These are phyloP conservation scores for Arbutus unedo DNA, from an alignment of 148 eudicot species.

Conservation along the genomic window DNA sequence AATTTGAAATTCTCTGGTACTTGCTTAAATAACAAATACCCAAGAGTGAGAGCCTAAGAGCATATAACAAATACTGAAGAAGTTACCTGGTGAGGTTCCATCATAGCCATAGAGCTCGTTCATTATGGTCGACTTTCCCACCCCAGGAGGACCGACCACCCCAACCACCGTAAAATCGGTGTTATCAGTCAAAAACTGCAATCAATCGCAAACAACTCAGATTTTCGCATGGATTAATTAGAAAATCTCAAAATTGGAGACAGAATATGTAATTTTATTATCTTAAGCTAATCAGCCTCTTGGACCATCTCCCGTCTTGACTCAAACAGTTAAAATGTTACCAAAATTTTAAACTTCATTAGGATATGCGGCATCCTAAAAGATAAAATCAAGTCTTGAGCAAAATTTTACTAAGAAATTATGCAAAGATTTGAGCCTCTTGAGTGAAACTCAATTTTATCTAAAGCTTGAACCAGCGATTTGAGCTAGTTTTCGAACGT, in stretches of 20 bases:
- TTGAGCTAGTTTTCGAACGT: no score
- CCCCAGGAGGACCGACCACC: constrained; percentile 82
- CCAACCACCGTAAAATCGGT: constrained; percentile 94
- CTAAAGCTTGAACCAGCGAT: neutral
- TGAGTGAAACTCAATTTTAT: neutral
- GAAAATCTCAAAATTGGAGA: neutral
- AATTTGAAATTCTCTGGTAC: neutral
- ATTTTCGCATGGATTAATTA: neutral
- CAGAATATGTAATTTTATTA: no score
- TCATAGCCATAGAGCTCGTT: constrained; percentile 89
- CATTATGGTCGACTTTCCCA: constrained; percentile 82
- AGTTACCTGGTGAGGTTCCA: constrained; percentile 67
- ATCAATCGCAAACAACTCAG: constrained; percentile 1
- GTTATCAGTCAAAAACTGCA: constrained; percentile 87
- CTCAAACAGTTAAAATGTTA: neutral
- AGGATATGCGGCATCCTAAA: no score
- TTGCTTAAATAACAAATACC: neutral
- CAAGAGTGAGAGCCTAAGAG: neutral
- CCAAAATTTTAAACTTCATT: neutral
- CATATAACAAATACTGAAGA: neutral
- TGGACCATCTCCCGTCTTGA: neutral
- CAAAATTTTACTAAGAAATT: no score
- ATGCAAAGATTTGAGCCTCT: no score
- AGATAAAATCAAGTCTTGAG: no score
- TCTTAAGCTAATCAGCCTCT: neutral